A percentile compares a stretch with the other conserved stretches of the same genome.
These are phyloP conservation scores for Phytophthora constricta DNA, from an alignment of 352 stramenopile genomes.

Conservation along the genomic window DNA sequence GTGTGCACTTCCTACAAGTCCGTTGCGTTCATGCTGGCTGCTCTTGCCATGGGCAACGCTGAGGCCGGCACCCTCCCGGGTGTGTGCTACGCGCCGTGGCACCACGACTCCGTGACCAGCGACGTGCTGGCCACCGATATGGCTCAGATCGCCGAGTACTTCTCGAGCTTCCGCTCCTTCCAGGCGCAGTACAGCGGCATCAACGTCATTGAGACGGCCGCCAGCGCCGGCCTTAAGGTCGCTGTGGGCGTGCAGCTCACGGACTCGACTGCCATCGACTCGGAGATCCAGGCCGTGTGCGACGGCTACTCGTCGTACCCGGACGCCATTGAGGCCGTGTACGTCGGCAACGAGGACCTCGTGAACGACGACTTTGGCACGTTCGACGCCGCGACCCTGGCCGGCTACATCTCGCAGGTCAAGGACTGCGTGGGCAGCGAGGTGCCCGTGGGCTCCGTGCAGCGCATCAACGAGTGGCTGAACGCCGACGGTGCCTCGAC, in stretches of 20 bases:
- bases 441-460: constrained; percentile 64
- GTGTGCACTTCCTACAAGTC: constrained; percentile 30
- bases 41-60: constrained; percentile 5
- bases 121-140: constrained; percentile 51
- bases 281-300: constrained; percentile 65
- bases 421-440: constrained; percentile 47
- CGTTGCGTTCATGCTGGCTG: constrained; percentile 20
- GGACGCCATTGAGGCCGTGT: constrained; percentile 59
- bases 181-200: constrained; percentile 63
- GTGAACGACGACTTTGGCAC: constrained; percentile 52
- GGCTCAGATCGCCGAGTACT: constrained; percentile 50
- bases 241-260: constrained; percentile 71
- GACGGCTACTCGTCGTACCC: constrained; percentile 50
- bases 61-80: constrained; percentile 32
- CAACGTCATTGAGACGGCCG: constrained; percentile 58
- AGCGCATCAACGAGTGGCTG: constrained; percentile 72
- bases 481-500: constrained; percentile 37
- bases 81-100: constrained; percentile 72
- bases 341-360: constrained; percentile 80
- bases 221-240: constrained; percentile 58
- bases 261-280: constrained; percentile 44
- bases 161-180: constrained; percentile 68
- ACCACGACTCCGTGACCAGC: constrained; percentile 50
- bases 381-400: constrained; percentile 40
- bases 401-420: constrained; percentile 56